Base-by-base conservation (phyloP, 2,329 filamentous ascomycete genomes). In the Aureobasidium sp. region DNA sequence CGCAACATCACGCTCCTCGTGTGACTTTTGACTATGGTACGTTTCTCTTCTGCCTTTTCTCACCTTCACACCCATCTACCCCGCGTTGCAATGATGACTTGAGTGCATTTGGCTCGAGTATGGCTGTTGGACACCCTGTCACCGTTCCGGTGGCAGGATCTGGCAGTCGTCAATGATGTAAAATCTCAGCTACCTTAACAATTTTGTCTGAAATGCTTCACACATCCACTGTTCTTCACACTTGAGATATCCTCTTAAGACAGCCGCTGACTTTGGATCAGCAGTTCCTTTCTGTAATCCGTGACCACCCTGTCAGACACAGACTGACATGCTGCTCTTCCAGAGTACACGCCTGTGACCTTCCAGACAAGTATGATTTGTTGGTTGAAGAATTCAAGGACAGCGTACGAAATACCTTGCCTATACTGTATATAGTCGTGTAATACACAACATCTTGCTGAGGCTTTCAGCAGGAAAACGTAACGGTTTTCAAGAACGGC, bases 31-130 rank as follows among this genome's bases (percentile, higher is more conserved):
- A 58, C 44, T 50, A 68, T 71, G 75, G 73, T 76, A 74, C 72
- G 75, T 70, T 21, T 48, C 44, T 60, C 66, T 52, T 45, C 45
- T 34, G 7, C 3, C 9, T 10, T 54, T 52, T 63, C 57, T 55
- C 63, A 62, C 48, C 59, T 44, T 37, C 63, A 44, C 55, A 32
- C 44, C 42, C 16, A 62, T 44, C n/a, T 15, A 54, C 63, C 64
- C 62, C 62, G 61, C 63, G 69, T 76, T 48, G 75, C 21, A 74
- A 91, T 95, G 93, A 97, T 97, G 93, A 97, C 93, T 91, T 93
- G 93, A 97, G 93, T 92, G 93, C 93, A 97, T 97, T 97, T 97
- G 93, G 93, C 93, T 97, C 91, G 93, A 97, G 93, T 83, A 96
- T 91, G 85, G 86, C 80, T 77, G 79, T 81, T 79, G 77, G 79